These are phyloP conservation scores for Arbutus unedo DNA, from an alignment of 148 eudicot species.

Conservation along the genomic window DNA sequence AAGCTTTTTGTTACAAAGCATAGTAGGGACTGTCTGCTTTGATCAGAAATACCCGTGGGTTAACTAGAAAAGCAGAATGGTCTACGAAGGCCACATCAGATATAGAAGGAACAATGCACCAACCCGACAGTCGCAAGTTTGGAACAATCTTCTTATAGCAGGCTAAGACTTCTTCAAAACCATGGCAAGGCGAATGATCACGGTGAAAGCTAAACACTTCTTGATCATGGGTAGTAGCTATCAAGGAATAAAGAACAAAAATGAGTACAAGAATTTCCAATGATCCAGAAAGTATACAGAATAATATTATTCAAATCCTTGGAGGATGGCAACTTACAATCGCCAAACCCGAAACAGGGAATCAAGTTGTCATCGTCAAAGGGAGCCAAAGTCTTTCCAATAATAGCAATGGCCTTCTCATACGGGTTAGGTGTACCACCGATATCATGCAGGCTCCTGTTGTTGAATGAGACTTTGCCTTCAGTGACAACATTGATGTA, in stretches of 20 bases:
- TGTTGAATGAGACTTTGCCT: slow-evolving; percentile 45
- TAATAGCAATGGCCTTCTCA: slow-evolving; percentile 42
- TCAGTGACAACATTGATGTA: slow-evolving; percentile 14
- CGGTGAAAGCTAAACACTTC: slow-evolving; percentile 48
- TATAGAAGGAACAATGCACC: slow-evolving; percentile 9
- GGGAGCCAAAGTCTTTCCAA: slow-evolving; percentile 44
- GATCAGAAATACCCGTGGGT: not conserved
- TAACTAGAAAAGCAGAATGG: slow-evolving; percentile 11
- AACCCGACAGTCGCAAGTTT: slow-evolving; percentile 35
- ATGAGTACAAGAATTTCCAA: not conserved
- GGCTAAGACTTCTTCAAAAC: slow-evolving; percentile 45
- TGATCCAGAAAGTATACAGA: not conserved
- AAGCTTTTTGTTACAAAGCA: not conserved
- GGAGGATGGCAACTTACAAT: slow-evolving; percentile 27
- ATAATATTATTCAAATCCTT: not conserved
- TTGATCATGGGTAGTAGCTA: slow-evolving; percentile 43
- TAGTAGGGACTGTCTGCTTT: not conserved
- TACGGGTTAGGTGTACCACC: slow-evolving; percentile 38
- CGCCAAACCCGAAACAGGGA: slow-evolving; percentile 54
- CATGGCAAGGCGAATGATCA: slow-evolving; percentile 42
- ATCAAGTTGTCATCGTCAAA: slow-evolving; percentile 48
- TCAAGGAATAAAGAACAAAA: not conserved
- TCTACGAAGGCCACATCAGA: not conserved
- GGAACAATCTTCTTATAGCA: slow-evolving; percentile 38
- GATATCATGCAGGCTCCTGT: slow-evolving; percentile 40